These are phyloP conservation scores for Euphorbia peplus DNA, from an alignment of 345 rosid genomes.

Conservation along the genomic window DNA sequence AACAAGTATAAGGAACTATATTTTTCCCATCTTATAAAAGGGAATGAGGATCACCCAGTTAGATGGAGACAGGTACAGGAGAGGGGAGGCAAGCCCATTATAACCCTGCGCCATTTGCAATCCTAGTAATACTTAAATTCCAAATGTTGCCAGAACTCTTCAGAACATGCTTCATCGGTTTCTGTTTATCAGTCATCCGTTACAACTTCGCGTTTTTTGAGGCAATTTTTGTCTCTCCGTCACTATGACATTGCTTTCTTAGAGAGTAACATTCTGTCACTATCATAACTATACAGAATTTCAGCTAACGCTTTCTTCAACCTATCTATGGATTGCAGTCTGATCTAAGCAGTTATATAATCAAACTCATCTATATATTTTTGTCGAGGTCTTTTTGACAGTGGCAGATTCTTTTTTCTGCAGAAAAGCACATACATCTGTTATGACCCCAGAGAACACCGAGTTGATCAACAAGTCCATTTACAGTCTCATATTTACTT, in stretches of 20 bases:
- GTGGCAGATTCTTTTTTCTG: background rate
- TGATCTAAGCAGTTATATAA: background rate
- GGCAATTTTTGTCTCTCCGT: background rate
- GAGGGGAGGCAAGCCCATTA: too few species aligned
- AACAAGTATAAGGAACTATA: too few species aligned
- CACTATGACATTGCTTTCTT: background rate
- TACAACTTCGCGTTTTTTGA: background rate
- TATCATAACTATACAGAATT: background rate
- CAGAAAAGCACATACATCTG: slow-evolving; percentile 49
- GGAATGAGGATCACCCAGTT: too few species aligned
- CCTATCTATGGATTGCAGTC: background rate
- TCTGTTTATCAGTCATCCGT: background rate
- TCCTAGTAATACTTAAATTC: too few species aligned
- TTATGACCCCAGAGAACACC: slow-evolving; percentile 92
- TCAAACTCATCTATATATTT: background rate
- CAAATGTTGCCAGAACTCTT: too few species aligned
- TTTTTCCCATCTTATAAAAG: too few species aligned
- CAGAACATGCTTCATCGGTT: too few species aligned
- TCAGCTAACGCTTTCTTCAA: background rate
- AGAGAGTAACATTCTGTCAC: background rate
- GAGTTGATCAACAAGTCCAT: slow-evolving; percentile 83
- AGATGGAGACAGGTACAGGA: too few species aligned
- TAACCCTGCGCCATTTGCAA: too few species aligned
- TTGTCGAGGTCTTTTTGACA: background rate
- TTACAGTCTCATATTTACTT: slow-evolving; percentile 74